A percentile compares a stretch with the other conserved stretches of the same genome.
Evolutionary conservation across 345 rosid species (phyloP).

Genomic region (Salix purpurea): DNA sequence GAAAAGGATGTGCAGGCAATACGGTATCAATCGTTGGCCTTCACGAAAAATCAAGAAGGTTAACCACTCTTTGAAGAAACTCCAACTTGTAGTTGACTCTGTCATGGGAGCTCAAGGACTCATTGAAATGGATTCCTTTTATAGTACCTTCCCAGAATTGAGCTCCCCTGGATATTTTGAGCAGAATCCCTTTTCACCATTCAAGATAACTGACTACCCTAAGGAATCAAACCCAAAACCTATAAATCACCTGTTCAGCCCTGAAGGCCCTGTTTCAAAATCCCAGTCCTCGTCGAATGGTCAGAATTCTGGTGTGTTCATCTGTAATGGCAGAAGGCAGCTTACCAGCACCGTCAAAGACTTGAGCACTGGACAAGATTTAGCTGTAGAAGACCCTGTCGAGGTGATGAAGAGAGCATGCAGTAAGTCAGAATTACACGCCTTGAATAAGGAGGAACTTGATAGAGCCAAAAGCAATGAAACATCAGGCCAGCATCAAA

Average conservation of each 20-base stretch:
- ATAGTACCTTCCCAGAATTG: constrained; percentile 70
- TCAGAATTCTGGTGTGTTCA: constrained; percentile 65
- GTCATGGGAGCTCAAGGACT: constrained; percentile 80
- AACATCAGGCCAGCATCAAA: constrained; percentile 32
- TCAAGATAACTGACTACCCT: constrained; percentile 21
- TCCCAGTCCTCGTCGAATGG: constrained; percentile 63
- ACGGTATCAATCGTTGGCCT: constrained; percentile 47
- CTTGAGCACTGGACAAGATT: constrained; percentile 21
- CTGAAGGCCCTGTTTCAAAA: constrained; percentile 38
- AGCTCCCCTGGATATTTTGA: constrained; percentile 53
- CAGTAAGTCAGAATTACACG: constrained; percentile 38
- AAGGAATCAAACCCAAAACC: constrained; percentile 34
- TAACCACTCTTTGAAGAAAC: constrained; percentile 38
- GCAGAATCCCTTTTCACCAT: constrained; percentile 28
- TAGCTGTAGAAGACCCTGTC: constrained; percentile 28
- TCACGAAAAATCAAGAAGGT: constrained; percentile 47
- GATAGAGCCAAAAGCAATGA: constrained; percentile 49
- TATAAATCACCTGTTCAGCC: constrained; percentile 29
- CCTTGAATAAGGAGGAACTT: constrained; percentile 45
- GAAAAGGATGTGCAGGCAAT: constrained; percentile 47
- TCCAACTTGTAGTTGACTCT: constrained; percentile 74
- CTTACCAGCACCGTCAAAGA: constrained; percentile 23
- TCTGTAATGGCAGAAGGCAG: constrained; percentile 51
- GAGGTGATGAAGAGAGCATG: constrained; percentile 38
- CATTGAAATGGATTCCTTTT: constrained; percentile 71